Evolutionary conservation across 352 stramenopile genomes (phyloP), one percentile per base, ranked within the genome.

Genomic region (Phytophthora chlamydospora): DNA sequence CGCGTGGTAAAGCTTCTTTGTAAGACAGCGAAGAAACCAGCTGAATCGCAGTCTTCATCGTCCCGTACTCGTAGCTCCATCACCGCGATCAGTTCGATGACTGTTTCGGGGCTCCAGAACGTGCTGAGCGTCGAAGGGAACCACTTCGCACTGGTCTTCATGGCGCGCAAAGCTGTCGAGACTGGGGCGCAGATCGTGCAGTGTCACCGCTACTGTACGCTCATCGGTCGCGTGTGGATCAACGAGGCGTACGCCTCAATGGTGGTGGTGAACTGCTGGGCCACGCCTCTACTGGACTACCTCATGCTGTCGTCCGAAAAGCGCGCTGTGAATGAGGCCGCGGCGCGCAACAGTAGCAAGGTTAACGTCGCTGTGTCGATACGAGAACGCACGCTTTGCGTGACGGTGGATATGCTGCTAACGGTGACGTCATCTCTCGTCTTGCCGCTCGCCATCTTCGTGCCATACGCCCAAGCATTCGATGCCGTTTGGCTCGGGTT

Each of bases 161-260:
- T 66, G 9, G 1, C 62, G 6, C 52, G 47, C 9, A 60, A 74
- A 29, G 42, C 42, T 46, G 51, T 42, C 0, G 62, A 72, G 16
- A 38, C 16, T 10, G 48, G 13, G 16, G 35, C 65, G 2, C 76
- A 86, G 41, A 76, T 70, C 0, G 45, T 78, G 1, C 74, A 86
- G 38, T 74, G 78, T 5, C 76, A 83, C 38, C 64, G 52, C 12
- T 72, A 65, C 17, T 87, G 76, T 17, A 35, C 71, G 0, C 54
- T 75, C 11, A 73, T 85, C 32, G 56, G 76, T 4, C 63, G 60
- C 10, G 56, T 63, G 14, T 85, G 75, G 75, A 71, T 85, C 29
- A 89, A 87, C 24, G 57, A 76, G 11, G 40, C 73, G 16, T 84
- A 71, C 19, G 68, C 80, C 8, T 50, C 16, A 1, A 47, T 83